A percentile compares a stretch with the other conserved stretches of the same genome.
phyloP scores from a whole-genome alignment of 2,329 filamentous ascomycete species.

The Esteya vermicola region DNA sequence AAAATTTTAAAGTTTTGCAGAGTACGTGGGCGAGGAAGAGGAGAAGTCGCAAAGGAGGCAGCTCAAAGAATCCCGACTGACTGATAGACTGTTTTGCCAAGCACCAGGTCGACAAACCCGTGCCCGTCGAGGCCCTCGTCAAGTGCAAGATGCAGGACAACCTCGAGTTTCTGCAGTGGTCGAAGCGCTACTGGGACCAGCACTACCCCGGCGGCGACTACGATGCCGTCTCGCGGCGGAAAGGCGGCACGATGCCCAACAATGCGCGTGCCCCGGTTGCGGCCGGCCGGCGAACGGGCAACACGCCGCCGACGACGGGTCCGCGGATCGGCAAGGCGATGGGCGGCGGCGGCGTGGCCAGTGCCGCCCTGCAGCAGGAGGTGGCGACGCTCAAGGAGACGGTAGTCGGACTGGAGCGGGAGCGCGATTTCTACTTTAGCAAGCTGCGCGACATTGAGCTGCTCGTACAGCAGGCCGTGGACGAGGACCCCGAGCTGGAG shows the following conservation, averaged over 20 bases:
- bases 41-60: too few species aligned
- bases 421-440: conserved; percentile 98
- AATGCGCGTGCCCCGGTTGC: conserved; percentile 34
- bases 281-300: conserved; percentile 32
- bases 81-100: conserved; percentile 77
- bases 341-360: conserved; percentile 43
- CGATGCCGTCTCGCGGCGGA: conserved; percentile 74
- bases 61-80: too few species aligned
- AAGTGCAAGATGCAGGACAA: conserved; percentile 99
- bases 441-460: conserved; percentile 96
- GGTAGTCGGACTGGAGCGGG: conserved; percentile 84
- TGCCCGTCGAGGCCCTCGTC: conserved; percentile 76
- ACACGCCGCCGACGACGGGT: conserved; percentile 48
- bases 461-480: conserved; percentile 81
- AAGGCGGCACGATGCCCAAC: conserved; percentile 48
- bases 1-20: conserved; percentile 97
- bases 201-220: conserved; percentile 97
- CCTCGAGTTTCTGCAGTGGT: conserved; percentile 96
- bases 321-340: conserved; percentile 30
- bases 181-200: conserved; percentile 94
- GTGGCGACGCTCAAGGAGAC: conserved; percentile 86
- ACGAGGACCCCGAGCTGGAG: conserved; percentile 83
- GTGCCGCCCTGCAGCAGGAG: conserved; percentile 66
- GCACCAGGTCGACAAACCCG: conserved; percentile 77
- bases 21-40: conserved; percentile 41